Evolutionary conservation across 2,329 filamentous ascomycete species (phyloP).

Genomic region (Cytospora piceae): DNA sequence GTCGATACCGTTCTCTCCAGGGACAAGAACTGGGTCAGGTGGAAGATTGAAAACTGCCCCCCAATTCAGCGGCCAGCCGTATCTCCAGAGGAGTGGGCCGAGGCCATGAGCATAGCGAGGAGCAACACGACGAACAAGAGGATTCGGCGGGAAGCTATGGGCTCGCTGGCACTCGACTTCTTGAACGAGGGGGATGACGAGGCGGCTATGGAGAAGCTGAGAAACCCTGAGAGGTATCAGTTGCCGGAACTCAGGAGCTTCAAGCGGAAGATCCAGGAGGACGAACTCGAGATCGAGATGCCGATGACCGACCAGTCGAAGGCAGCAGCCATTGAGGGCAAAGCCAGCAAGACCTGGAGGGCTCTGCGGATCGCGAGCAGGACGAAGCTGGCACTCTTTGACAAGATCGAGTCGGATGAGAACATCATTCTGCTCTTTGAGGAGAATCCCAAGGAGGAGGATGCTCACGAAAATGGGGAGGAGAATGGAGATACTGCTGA

Average conservation of each 20-base stretch:
- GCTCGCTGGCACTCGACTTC: constrained; percentile 77
- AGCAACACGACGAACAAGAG: constrained; percentile 73
- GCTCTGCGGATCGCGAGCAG: constrained; percentile 79
- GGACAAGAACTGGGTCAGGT: constrained; percentile 98
- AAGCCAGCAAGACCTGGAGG: constrained; percentile 89
- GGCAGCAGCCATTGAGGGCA: constrained; percentile 64
- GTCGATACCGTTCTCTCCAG: constrained; percentile 93
- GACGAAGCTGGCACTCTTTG: constrained; percentile 75
- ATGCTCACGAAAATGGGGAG: constrained; percentile 40
- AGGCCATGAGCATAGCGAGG: constrained; percentile 68
- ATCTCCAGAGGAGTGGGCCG: constrained; percentile 67
- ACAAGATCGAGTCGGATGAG: constrained; percentile 84
- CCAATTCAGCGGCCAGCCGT: constrained; percentile 79
- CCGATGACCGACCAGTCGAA: constrained; percentile 66
- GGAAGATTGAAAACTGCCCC: constrained; percentile 95
- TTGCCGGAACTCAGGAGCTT: constrained; percentile 73
- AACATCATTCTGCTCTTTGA: constrained; percentile 65
- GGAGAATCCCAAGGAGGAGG: constrained; percentile 45
- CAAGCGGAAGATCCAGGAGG: constrained; percentile 72
- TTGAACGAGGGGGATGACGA: constrained; percentile 66
- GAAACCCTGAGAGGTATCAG: constrained; percentile 64
- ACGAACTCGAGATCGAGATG: constrained; percentile 87
- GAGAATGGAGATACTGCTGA: constrained; percentile 35
- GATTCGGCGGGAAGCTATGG: constrained; percentile 69
- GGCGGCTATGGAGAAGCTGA: constrained; percentile 70